Base-by-base conservation (phyloP, 345 rosid genomes). In the Aurinia saxatilis region DNA sequence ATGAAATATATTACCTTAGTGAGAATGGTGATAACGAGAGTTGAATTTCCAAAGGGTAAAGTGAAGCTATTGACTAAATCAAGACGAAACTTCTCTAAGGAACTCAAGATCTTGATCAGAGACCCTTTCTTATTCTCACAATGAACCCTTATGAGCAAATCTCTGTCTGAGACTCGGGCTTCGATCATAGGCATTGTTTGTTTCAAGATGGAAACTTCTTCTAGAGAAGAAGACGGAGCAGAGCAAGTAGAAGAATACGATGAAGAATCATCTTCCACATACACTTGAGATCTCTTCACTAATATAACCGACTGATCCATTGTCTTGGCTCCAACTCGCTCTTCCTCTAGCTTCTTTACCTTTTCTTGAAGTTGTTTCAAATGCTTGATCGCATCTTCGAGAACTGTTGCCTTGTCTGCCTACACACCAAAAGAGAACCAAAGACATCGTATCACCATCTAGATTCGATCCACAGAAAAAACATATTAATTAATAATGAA, bases 341-440 rank as follows among this genome's bases (percentile, higher is more conserved):
- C 84, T 53, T 84, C 90, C 38, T 88, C 88, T 0, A 82, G 60
- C 23, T 56, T 60, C 54, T 78, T 72, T 12, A 79, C 65, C 1
- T 80, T 75, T 63, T 84, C 88, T 69, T 88, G 93, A 42, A 88
- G 90, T 41, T 77, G 78, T 69, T 88, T 88, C 50, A 85, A 48
- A 57, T 85, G 80, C 71, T 70, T 85, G 14, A 80, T 78, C 10
- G 96, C 84, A 2, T 78, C 93, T 75, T 84, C 96, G 21, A 88
- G 90, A 16, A 88, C 79, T 2, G 88, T 80, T 66, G 90, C 90
- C 50, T 88, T 71, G 56, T 71, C 75, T 12, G 71, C 45, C 75
- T 71, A 57, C 8, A 42, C 15, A 17, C 27, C n/a, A n/a, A n/a
- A n/a, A n/a, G n/a, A n/a, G n/a, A n/a, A n/a, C n/a, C n/a, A n/a